Percentiles rank a stretch among this genome's conserved stretches.
Conservation (phyloP, 2,329 filamentous ascomycete species). For the Sclerotinia spermophila region DNA sequence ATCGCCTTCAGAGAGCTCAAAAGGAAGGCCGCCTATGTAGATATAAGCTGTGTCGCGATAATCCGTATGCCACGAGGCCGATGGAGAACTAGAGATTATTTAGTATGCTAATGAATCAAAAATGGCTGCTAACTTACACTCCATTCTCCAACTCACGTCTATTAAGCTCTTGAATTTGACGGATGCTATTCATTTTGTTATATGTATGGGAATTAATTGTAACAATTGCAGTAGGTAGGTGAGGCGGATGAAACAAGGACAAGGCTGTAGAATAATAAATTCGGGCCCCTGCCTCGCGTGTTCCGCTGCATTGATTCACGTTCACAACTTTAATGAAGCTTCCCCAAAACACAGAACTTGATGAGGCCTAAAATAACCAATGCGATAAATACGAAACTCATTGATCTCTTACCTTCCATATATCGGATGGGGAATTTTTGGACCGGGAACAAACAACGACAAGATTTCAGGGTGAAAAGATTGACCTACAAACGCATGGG, state of each 20-base stretch:
- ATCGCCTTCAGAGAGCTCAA: constrained; percentile 91
- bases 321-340: constrained; percentile 28
- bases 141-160: constrained; percentile 90
- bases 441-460: not conserved
- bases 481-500: constrained; percentile 16
- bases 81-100: constrained; percentile 57
- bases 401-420: not conserved
- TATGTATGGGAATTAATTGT: not conserved
- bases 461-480: constrained; percentile 9
- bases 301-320: constrained; percentile 17
- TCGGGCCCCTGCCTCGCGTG: constrained; percentile 20
- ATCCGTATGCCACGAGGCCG: constrained; percentile 94
- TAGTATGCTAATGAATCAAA: constrained; percentile 5
- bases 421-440: constrained; percentile 4
- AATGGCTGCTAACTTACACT: constrained; percentile 51
- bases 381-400: constrained; percentile 12
- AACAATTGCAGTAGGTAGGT: not conserved
- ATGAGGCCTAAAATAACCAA: constrained; percentile 13
- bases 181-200: constrained; percentile 80
- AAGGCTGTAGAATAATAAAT: constrained; percentile 16
- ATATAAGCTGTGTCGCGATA: constrained; percentile 96
- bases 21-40: constrained; percentile 92
- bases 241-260: constrained; percentile 5
- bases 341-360: constrained; percentile 11
- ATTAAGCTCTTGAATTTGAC: constrained; percentile 88